Evolutionary conservation across 768 basidiomycete genomes (phyloP).

Genomic region (Exsudoporus frostii): DNA sequence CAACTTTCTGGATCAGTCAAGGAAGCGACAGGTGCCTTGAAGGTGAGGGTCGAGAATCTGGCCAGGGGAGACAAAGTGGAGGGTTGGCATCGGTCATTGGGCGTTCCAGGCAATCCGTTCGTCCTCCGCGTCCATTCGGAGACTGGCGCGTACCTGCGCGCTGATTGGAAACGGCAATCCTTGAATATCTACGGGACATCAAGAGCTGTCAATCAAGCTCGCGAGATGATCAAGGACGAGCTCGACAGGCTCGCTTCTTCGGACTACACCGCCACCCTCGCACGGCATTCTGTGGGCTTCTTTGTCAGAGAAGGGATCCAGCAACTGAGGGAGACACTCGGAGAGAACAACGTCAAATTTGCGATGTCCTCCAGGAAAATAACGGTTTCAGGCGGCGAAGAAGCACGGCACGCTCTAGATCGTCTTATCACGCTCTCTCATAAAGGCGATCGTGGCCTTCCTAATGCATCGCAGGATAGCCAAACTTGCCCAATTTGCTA

Average conservation of each 20-base stretch:
- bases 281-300: conserved; percentile 41
- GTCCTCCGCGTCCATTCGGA: conserved; percentile 31
- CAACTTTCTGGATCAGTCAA: conserved; percentile 50
- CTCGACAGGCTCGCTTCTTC: conserved; percentile 45
- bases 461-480: background rate
- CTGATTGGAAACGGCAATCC: conserved; percentile 43
- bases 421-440: conserved; percentile 43
- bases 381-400: conserved; percentile 54
- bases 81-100: conserved; percentile 51
- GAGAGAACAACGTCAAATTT: conserved; percentile 51
- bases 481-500: conserved; percentile 54
- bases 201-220: conserved; percentile 39
- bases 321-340: conserved; percentile 49
- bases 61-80: conserved; percentile 47
- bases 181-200: conserved; percentile 48
- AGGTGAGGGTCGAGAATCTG: conserved; percentile 57
- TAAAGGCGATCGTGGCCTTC: conserved; percentile 11
- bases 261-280: conserved; percentile 40
- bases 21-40: conserved; percentile 52
- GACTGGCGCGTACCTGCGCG: conserved; percentile 43
- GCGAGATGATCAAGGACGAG: conserved; percentile 44
- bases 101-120: conserved; percentile 28
- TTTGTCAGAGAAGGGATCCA: conserved; percentile 51
- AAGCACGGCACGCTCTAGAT: conserved; percentile 46
- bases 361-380: conserved; percentile 41